Evolutionary conservation across 352 stramenopile species (phyloP).

Genomic region (Achlya hypogyna): DNA sequence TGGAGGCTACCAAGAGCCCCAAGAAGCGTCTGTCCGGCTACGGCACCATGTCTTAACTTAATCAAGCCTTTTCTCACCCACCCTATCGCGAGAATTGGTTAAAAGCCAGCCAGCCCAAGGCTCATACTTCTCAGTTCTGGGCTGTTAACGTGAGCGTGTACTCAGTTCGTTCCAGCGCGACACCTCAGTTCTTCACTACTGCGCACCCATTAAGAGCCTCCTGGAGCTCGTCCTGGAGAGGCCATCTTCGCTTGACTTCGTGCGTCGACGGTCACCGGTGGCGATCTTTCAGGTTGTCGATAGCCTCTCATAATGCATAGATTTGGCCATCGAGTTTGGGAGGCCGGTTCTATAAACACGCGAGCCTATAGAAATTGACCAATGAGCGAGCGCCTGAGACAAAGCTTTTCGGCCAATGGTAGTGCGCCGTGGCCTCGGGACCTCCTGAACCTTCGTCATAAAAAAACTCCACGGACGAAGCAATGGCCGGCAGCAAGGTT

Average conservation of each 20-base stretch:
- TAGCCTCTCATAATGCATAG: not conserved
- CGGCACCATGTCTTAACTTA: not conserved
- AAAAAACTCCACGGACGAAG: not conserved
- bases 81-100: no score
- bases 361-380: not conserved
- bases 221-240: no score
- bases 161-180: no score
- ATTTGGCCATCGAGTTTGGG: not conserved
- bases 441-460: not conserved
- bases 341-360: not conserved
- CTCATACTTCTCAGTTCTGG: no score
- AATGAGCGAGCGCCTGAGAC: not conserved
- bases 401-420: not conserved
- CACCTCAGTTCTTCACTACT: no score
- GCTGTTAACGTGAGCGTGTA: no score
- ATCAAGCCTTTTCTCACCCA: no score
- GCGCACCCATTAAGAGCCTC: no score
- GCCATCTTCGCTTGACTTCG: no score
- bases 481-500: constrained; percentile 32
- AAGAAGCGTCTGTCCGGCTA: not conserved
- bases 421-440: not conserved
- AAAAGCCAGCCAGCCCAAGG: no score
- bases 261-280: no score
- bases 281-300: not conserved
- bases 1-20: no score